A percentile compares a stretch with the other conserved stretches of the same genome.
phyloP scores from a whole-genome alignment of 2,329 filamentous ascomycete species.

The Aspergillus spinulosporus region DNA sequence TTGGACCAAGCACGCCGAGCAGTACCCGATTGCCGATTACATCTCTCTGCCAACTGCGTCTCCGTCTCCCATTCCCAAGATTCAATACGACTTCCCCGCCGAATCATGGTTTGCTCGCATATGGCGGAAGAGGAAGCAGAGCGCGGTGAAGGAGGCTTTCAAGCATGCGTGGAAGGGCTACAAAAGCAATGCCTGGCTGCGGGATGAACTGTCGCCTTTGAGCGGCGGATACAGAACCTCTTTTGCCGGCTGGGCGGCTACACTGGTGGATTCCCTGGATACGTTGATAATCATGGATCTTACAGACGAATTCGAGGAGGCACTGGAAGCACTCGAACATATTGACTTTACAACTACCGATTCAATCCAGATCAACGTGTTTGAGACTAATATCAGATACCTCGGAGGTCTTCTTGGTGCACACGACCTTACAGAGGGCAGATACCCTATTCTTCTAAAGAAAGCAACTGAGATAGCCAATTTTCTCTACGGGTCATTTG shows the following conservation, averaged over 20 bases:
- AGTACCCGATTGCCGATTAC: constrained; percentile 71
- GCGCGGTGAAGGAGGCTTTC: constrained; percentile 71
- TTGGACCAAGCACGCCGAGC: constrained; percentile 71
- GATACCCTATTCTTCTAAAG: constrained; percentile 68
- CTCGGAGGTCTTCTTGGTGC: constrained; percentile 82
- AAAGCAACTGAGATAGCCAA: constrained; percentile 82
- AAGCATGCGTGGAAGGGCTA: constrained; percentile 81
- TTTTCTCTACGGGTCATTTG: constrained; percentile 78
- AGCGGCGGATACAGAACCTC: constrained; percentile 70
- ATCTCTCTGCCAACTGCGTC: constrained; percentile 72
- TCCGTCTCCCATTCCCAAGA: constrained; percentile 68
- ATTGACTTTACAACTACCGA: constrained; percentile 81
- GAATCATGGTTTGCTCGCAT: constrained; percentile 63
- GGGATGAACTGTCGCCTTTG: constrained; percentile 81
- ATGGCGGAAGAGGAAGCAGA: constrained; percentile 64
- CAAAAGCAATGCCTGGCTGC: constrained; percentile 74
- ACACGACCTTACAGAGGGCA: constrained; percentile 77
- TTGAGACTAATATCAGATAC: constrained; percentile 90
- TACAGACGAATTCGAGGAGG: constrained; percentile 75
- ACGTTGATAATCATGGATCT: constrained; percentile 84
- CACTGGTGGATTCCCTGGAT: constrained; percentile 78
- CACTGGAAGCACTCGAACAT: constrained; percentile 64
- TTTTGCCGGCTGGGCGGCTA: constrained; percentile 90
- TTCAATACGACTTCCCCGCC: constrained; percentile 70
- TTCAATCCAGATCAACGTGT: constrained; percentile 73